phyloP scores from a whole-genome alignment of 768 basidiomycete genomes.

The Tubosaeta sp. region DNA sequence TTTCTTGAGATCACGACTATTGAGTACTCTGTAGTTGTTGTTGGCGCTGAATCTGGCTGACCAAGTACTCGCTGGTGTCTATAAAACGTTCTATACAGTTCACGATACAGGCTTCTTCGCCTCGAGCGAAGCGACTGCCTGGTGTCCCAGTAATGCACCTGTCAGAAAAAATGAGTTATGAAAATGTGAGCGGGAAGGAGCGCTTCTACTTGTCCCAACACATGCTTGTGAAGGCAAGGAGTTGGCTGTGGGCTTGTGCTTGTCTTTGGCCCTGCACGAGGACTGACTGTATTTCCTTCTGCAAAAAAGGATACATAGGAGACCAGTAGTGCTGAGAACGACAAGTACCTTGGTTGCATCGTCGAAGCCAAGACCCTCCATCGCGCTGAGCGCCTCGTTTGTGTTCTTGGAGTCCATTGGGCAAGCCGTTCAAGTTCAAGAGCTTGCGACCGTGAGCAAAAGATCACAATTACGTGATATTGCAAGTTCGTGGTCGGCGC shows the following conservation, averaged over 20 bases:
- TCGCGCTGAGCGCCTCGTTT: constrained; percentile 26
- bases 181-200: not conserved
- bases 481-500: not conserved
- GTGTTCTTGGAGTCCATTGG: constrained; percentile 26
- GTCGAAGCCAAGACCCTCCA: constrained; percentile 53
- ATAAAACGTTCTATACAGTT: constrained; percentile 94
- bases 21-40: constrained; percentile 45
- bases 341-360: constrained; percentile 65
- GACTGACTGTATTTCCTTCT: constrained; percentile 83
- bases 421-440: not conserved
- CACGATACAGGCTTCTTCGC: constrained; percentile 76
- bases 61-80: constrained; percentile 80
- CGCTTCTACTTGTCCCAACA: constrained; percentile 88
- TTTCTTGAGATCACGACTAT: constrained; percentile 6
- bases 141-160: constrained; percentile 83
- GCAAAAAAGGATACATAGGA: constrained; percentile 1
- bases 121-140: constrained; percentile 70
- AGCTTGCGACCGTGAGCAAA: constrained; percentile 22
- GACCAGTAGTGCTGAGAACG: constrained; percentile 3
- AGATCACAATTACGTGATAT: constrained; percentile 20
- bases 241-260: constrained; percentile 66
- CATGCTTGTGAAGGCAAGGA: constrained; percentile 76
- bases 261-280: constrained; percentile 80
- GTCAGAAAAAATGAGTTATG: constrained; percentile 12
- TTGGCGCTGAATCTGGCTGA: constrained; percentile 54